phyloP scores from a whole-genome alignment of 1,284 basidiomycete species.

The Leucoagaricus sp. region DNA sequence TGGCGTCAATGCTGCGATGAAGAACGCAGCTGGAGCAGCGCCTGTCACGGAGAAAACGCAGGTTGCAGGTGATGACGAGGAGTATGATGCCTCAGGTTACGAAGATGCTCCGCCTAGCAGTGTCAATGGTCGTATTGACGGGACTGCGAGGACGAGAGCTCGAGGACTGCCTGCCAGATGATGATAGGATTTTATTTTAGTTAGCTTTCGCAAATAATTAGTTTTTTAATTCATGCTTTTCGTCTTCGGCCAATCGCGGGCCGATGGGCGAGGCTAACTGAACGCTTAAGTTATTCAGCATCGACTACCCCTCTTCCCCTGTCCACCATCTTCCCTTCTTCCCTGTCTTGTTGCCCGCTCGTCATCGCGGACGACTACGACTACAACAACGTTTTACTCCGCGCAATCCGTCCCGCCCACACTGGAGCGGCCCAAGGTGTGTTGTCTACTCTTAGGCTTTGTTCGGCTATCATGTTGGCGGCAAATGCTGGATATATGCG shows the following conservation, averaged over 20 bases:
- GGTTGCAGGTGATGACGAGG: slow-evolving; percentile 23
- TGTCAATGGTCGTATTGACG: slow-evolving; percentile 27
- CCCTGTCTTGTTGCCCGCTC: background rate
- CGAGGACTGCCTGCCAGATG: slow-evolving; percentile 12
- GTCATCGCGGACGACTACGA: background rate
- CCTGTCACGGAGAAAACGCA: slow-evolving; percentile 38
- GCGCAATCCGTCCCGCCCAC: background rate
- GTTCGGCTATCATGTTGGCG: background rate
- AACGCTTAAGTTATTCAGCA: slow-evolving; percentile 4
- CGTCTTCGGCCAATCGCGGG: slow-evolving; percentile 5
- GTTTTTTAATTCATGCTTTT: slow-evolving; percentile 4
- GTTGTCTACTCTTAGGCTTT: background rate
- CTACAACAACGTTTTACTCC: background rate
- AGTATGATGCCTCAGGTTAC: slow-evolving; percentile 22
- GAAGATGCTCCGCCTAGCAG: slow-evolving; percentile 21
- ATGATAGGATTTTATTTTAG: background rate
- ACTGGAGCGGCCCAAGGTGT: background rate
- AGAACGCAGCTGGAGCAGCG: slow-evolving; percentile 22
- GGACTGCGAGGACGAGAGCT: slow-evolving; percentile 31
- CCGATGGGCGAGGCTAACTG: background rate
- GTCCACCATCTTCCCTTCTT: background rate
- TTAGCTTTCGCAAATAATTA: slow-evolving; percentile 10
- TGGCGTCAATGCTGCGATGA: slow-evolving; percentile 33
- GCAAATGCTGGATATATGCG: background rate
- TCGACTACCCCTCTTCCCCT: background rate